Percentiles rank a stretch among this genome's conserved stretches.
Conservation (phyloP, 176 grass and related monocot species). For the Rhipidocladum racemiflorum region DNA sequence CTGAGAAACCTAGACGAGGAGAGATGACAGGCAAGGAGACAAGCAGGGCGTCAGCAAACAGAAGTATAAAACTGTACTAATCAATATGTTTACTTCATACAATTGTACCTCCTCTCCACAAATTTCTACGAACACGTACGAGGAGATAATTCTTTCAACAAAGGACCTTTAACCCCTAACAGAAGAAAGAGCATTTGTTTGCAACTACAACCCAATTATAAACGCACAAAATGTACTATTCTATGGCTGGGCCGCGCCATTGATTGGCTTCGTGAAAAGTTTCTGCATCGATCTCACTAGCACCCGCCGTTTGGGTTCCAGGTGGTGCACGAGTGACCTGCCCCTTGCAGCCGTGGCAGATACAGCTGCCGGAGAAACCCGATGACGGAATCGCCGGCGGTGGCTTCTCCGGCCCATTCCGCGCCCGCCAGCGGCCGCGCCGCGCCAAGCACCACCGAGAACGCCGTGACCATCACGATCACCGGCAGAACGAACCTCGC, state of each 20-base stretch:
- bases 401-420: background rate
- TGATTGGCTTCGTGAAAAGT: background rate
- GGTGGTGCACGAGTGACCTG: conserved; percentile 31
- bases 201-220: background rate
- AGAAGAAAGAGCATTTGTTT: background rate
- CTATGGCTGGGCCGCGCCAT: background rate
- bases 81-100: background rate
- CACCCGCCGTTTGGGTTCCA: conserved; percentile 37
- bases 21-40: background rate
- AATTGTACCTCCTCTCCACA: background rate
- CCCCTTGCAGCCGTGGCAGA: conserved; percentile 8
- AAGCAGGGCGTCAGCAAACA: background rate
- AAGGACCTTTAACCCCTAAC: background rate
- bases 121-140: background rate
- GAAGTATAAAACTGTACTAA: background rate
- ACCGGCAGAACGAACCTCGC: conserved; percentile 25
- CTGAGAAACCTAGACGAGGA: no score
- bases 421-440: conserved; percentile 28
- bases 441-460: conserved; percentile 1
- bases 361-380: conserved; percentile 34
- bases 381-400: conserved; percentile 14
- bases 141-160: background rate
- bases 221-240: background rate
- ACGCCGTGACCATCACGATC: conserved; percentile 26
- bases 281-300: conserved; percentile 1